Evolutionary conservation across 2,329 filamentous ascomycete genomes (phyloP), one percentile per base, ranked within the genome.

Genomic region (Didymella exigua): DNA sequence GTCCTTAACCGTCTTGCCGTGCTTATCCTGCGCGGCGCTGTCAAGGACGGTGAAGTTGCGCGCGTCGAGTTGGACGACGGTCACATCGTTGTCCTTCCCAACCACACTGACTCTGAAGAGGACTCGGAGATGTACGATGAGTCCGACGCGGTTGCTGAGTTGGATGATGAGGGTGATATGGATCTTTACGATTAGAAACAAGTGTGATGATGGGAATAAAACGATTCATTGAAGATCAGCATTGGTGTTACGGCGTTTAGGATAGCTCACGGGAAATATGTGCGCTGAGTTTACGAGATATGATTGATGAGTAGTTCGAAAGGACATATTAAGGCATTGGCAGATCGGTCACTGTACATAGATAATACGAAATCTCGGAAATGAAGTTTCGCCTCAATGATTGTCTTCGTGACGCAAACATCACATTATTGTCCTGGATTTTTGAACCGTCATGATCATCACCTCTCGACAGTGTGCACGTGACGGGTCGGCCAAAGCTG

Each of bases 1-100:
- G 91, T 99, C 2, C 86, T 99, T 68, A 99, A 99, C 77, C 87
- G 88, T 44, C 81, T 99, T 60, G 95, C 95, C 1, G 90, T 99
- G 34, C 84, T 98, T 60, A 96, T 99, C 60, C 82, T 99, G 21
- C 86, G 92, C 60, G 91, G 91, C 60, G 87, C 85, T 49, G 88
- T 99, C 73, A 86, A 84, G 65, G 93, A 99, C 63, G 93, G 93
- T 37, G 95, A 99, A 79, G 78, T 76, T 2, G 95, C 95, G 1
- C 82, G 84, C 23, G 91, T 98, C 21, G 86, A 90, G 40, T 82
- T 98, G 57, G 84, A 89, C 26, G 86, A 91, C 60, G 90, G 90
- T 40, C 90, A 90, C 74, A 88, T 98, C 55, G 79, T 86, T 2
- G 91, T 99, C 1, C 70, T 95, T 21, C 82, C 92, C 6, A 98